Evolutionary conservation across 768 basidiomycete genomes (phyloP), one percentile per base, ranked within the genome.

Genomic region (Panaeolus cyanescens): DNA sequence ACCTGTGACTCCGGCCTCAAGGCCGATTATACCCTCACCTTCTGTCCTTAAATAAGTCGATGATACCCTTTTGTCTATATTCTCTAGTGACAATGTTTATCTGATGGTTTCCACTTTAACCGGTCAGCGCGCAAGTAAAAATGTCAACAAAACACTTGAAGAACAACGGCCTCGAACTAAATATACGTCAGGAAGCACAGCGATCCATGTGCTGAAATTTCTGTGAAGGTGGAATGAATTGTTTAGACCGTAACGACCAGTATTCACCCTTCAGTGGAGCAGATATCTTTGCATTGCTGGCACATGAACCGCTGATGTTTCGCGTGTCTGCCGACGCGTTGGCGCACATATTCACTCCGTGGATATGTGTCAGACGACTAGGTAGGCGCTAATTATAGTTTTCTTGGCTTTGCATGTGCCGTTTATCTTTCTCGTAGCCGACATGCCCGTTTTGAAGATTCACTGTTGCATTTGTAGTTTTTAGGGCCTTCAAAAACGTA

Each of bases 11-110:
- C 82, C 10, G 50, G 58, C n/a, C 66, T 68, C 50, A 70, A 69
- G 12, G 77, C 82, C 7, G 75, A 81, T 64, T 83, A 81, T 57
- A 83, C 79, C 42, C 34, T 81, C 31, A 83, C 79, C 4, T 82
- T 81, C 70, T 81, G 80, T 66, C 80, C 80, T 40, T 75, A 50
- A 71, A 30, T n/a, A n/a, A 19, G 30, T 50, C 25, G 30, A 10
- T 15, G 19, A 50, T 50, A 50, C 7, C 39, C 39, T 22, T 42
- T 17, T 22, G 19, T 42, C 39, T 50, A 50, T 28, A 3, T n/a
- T 15, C 45, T 50, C 45, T 15, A 5, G 15, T 25, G 5, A 39
- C 5, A 50, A 50, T 42, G 39, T 25, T 42, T 12, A 50, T 28
- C 15, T 50, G 45, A 50, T 57, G 56, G 36, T 39, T n/a, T 57